Percentiles rank a stretch among this genome's conserved stretches.
phyloP scores from a whole-genome alignment of 441 rosid species.

The Sinapis alba region DNA sequence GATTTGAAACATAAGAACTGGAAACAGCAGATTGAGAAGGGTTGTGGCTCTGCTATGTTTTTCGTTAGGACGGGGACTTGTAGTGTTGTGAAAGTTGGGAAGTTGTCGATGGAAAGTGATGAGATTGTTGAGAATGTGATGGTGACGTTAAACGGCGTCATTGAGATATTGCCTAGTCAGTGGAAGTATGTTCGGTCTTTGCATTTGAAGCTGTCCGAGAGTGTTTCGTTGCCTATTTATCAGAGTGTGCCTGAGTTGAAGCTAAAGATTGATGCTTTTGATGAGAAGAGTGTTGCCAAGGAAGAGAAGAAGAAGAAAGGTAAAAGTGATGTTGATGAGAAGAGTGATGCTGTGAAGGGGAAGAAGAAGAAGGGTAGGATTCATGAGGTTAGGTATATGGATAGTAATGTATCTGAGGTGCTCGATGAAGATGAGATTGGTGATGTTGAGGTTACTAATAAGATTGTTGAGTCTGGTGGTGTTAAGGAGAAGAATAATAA shows the following conservation, averaged over 20 bases:
- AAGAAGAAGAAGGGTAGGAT: slow-evolving; percentile 48
- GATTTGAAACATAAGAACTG: slow-evolving; percentile 82
- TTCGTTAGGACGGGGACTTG: slow-evolving; percentile 71
- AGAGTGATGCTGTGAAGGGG: slow-evolving; percentile 41
- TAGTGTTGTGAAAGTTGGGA: slow-evolving; percentile 66
- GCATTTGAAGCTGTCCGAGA: slow-evolving; percentile 75
- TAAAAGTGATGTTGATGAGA: slow-evolving; percentile 27
- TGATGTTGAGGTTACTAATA: slow-evolving; percentile 25
- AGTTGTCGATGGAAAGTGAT: slow-evolving; percentile 52
- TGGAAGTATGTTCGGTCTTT: slow-evolving; percentile 74
- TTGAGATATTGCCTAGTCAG: slow-evolving; percentile 61
- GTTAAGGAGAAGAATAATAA: slow-evolving; percentile 50
- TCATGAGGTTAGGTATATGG: slow-evolving; percentile 82
- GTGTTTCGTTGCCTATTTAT: slow-evolving; percentile 75
- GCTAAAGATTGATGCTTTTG: slow-evolving; percentile 52
- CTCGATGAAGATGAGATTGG: slow-evolving; percentile 49
- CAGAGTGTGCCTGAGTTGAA: slow-evolving; percentile 70
- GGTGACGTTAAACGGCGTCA: slow-evolving; percentile 59
- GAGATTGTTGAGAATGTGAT: slow-evolving; percentile 61
- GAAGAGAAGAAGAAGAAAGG: slow-evolving; percentile 24
- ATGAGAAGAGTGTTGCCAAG: slow-evolving; percentile 7
- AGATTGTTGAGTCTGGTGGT: slow-evolving; percentile 34
- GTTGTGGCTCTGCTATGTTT: slow-evolving; percentile 66
- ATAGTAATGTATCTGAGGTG: slow-evolving; percentile 47
- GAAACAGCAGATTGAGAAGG: slow-evolving; percentile 88